A percentile compares a stretch with the other conserved stretches of the same genome.
Conservation (phyloP, 371 early-diverging fungal species). For the Mortierella sp. region DNA sequence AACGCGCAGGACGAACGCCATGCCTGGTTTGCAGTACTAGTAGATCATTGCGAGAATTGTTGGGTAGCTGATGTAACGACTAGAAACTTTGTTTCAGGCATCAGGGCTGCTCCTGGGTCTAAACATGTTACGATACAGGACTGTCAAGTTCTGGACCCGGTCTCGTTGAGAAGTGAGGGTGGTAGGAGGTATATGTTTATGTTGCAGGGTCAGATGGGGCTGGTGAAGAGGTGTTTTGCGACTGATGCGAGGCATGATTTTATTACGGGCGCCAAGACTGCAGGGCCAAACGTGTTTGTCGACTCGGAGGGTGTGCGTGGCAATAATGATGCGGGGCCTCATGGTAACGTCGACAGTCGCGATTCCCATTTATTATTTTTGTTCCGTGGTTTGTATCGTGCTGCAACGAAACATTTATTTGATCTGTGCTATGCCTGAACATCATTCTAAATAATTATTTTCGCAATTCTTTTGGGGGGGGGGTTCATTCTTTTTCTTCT, state of each 20-base stretch:
- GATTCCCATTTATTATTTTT: background rate
- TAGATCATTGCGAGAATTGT: slow-evolving; percentile 49
- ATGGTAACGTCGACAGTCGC: slow-evolving; percentile 20
- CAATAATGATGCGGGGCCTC: slow-evolving; percentile 53
- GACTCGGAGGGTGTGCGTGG: slow-evolving; percentile 48
- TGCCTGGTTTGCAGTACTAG: slow-evolving; percentile 36
- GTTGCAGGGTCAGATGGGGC: slow-evolving; percentile 48
- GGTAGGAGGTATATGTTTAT: slow-evolving; percentile 48
- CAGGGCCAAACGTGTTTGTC: slow-evolving; percentile 54
- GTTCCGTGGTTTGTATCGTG: background rate
- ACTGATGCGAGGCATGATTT: slow-evolving; percentile 43
- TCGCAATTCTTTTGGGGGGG: too few species aligned
- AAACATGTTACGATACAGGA: slow-evolving; percentile 49
- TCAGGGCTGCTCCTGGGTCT: slow-evolving; percentile 32
- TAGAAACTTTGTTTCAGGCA: slow-evolving; percentile 41
- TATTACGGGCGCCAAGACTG: slow-evolving; percentile 38
- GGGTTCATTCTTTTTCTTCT: background rate
- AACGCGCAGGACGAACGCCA: slow-evolving; percentile 28
- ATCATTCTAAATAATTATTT: too few species aligned
- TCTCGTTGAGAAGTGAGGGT: slow-evolving; percentile 29
- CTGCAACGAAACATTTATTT: too few species aligned
- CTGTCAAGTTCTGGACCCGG: slow-evolving; percentile 29
- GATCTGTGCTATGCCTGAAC: too few species aligned
- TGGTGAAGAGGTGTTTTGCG: slow-evolving; percentile 47
- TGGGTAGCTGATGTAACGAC: slow-evolving; percentile 45